Evolutionary conservation across 345 rosid species (phyloP).

Genomic region (thale cress (Arabidopsis thaliana)): DNA sequence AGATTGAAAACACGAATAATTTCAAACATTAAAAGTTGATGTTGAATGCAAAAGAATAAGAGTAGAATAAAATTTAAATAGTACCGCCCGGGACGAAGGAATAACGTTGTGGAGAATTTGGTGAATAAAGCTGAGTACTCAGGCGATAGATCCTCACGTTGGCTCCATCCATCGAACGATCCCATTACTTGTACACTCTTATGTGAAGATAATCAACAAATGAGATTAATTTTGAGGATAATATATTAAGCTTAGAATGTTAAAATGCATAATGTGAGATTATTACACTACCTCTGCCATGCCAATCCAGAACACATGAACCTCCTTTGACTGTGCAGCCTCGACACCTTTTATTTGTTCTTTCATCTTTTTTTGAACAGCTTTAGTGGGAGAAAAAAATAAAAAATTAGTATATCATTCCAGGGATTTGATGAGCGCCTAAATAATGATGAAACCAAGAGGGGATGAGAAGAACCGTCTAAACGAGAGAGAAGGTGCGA

Average conservation of each 20-base stretch:
- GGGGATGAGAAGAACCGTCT: constrained; percentile 55
- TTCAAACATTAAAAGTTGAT: not conserved
- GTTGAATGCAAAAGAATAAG: not conserved
- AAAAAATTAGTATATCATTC: not conserved
- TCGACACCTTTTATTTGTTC: constrained; percentile 75
- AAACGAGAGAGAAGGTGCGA: constrained; percentile 78
- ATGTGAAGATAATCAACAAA: constrained; percentile 10
- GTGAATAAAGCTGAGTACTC: constrained; percentile 77
- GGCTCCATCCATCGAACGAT: constrained; percentile 89
- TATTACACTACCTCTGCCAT: constrained; percentile 77
- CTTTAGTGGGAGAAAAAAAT: constrained; percentile 42
- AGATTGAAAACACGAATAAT: not conserved
- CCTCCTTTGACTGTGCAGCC: constrained; percentile 69
- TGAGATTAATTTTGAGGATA: not conserved
- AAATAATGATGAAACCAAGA: not conserved
- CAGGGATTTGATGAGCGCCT: not conserved
- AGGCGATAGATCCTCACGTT: constrained; percentile 78
- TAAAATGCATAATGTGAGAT: constrained; percentile 15
- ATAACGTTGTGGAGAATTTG: constrained; percentile 64
- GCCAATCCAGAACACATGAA: constrained; percentile 76
- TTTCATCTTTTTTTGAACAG: constrained; percentile 61
- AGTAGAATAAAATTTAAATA: constrained; percentile 7
- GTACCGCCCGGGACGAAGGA: constrained; percentile 92
- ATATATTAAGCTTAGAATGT: not conserved
- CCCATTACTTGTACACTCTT: constrained; percentile 97